A percentile compares a stretch with the other conserved stretches of the same genome.
Conservation (phyloP, 371 early-diverging fungal species). For the Mucor indicus region DNA sequence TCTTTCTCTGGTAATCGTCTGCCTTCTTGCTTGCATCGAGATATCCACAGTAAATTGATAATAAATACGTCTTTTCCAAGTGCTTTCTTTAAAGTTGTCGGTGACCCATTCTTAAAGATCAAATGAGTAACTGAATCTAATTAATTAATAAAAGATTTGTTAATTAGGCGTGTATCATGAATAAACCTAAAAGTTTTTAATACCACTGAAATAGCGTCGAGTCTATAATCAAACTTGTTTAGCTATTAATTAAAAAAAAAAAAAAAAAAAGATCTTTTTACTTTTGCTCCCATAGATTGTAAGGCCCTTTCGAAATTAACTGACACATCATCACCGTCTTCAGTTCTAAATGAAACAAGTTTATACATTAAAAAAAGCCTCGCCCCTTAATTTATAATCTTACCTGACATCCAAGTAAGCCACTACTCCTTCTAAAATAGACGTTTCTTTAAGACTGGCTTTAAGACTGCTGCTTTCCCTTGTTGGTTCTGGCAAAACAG, state of each 20-base stretch:
- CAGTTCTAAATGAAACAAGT: too few species aligned
- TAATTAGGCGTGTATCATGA: too few species aligned
- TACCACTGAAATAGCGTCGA: constrained; percentile 10
- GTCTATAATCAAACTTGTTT: background rate
- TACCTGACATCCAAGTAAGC: too few species aligned
- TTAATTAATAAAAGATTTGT: too few species aligned
- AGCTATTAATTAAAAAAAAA: background rate
- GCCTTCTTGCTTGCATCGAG: constrained; percentile 36
- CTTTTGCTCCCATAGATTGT: constrained; percentile 46
- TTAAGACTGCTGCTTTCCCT: too few species aligned
- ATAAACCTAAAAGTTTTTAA: background rate
- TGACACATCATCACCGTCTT: constrained; percentile 50
- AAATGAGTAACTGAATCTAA: constrained; percentile 46
- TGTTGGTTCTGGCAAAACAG: too few species aligned
- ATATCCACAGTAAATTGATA: constrained; percentile 41
- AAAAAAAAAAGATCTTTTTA: background rate
- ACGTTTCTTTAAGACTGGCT: too few species aligned
- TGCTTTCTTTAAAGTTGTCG: constrained; percentile 39
- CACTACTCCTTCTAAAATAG: too few species aligned
- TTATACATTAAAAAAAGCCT: too few species aligned
- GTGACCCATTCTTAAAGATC: constrained; percentile 47
- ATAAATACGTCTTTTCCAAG: constrained; percentile 25
- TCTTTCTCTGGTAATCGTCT: constrained; percentile 32
- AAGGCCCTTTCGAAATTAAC: constrained; percentile 40
- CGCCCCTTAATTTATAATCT: too few species aligned